Conservation (phyloP, 768 basidiomycete species). For the Mycena olivaceomarginata region DNA sequence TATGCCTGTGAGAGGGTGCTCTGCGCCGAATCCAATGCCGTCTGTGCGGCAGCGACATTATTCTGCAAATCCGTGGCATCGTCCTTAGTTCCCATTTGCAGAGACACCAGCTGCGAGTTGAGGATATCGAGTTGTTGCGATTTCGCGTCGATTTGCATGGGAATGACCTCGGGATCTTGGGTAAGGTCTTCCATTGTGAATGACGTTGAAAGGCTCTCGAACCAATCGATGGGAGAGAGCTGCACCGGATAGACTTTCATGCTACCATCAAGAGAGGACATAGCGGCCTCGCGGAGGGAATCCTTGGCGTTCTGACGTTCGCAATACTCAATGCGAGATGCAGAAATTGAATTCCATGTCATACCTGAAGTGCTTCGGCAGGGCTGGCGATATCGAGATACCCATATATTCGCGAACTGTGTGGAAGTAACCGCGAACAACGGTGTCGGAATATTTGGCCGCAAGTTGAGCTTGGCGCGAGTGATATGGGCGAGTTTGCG, state of each 20-base stretch:
- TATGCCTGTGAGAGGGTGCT: constrained; percentile 44
- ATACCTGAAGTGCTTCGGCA: constrained; percentile 46
- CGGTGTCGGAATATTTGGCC: constrained; percentile 52
- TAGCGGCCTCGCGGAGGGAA: too few species aligned
- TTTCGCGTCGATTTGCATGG: constrained; percentile 48
- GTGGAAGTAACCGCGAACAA: constrained; percentile 54
- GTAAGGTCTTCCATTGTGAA: constrained; percentile 54
- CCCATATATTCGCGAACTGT: constrained; percentile 50
- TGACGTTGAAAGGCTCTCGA: constrained; percentile 50
- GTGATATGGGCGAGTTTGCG: too few species aligned
- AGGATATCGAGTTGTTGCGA: too few species aligned
- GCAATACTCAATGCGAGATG: not conserved
- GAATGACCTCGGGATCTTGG: constrained; percentile 47
- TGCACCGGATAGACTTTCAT: too few species aligned
- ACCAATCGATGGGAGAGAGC: constrained; percentile 51
- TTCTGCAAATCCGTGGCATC: constrained; percentile 39
- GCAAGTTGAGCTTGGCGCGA: too few species aligned
- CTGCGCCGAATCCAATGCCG: constrained; percentile 37
- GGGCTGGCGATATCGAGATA: constrained; percentile 50
- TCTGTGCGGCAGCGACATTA: constrained; percentile 46
- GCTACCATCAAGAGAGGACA: too few species aligned
- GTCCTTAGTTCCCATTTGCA: too few species aligned
- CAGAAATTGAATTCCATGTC: not conserved
- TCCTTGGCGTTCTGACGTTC: constrained; percentile 49
- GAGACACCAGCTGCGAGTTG: too few species aligned